Percentiles rank a stretch among this genome's conserved stretches.
Evolutionary conservation across 2,329 filamentous ascomycete species (phyloP).

Genomic region (Hymenoscyphus infarciens): DNA sequence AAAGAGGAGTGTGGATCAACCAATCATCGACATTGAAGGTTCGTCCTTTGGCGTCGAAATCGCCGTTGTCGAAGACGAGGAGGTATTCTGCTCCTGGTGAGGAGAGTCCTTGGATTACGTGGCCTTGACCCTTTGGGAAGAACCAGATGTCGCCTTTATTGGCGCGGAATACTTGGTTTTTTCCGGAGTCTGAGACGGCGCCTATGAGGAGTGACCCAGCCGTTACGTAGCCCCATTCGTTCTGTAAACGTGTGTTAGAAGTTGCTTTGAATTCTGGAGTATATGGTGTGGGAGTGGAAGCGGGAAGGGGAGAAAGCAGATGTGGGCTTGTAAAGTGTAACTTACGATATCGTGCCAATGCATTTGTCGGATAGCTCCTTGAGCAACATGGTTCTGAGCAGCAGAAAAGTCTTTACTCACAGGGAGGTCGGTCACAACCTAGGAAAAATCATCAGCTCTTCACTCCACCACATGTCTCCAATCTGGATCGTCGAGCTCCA

Average conservation of each 20-base stretch:
- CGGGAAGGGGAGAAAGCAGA: too few species aligned
- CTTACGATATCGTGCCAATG: slow-evolving; percentile 14
- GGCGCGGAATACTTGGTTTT: slow-evolving; percentile 14
- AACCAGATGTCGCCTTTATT: slow-evolving; percentile 49
- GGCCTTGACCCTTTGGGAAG: slow-evolving; percentile 48
- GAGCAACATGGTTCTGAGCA: slow-evolving; percentile 10
- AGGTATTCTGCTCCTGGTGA: slow-evolving; percentile 57
- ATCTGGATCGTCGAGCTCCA: too few species aligned
- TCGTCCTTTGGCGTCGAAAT: slow-evolving; percentile 57
- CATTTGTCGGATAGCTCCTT: slow-evolving; percentile 14
- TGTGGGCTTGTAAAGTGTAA: not conserved
- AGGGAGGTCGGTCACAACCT: slow-evolving; percentile 10
- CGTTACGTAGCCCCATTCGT: slow-evolving; percentile 12
- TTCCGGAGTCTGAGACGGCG: slow-evolving; percentile 3
- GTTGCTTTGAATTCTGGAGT: not conserved
- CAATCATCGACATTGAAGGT: slow-evolving; percentile 49
- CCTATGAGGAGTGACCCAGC: slow-evolving; percentile 6
- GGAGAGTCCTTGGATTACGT: slow-evolving; percentile 52
- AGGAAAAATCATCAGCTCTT: not conserved
- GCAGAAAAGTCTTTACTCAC: slow-evolving; percentile 11
- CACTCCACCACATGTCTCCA: too few species aligned
- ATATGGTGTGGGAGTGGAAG: not conserved
- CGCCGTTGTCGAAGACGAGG: slow-evolving; percentile 56
- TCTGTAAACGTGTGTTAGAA: not conserved
- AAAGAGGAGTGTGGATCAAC: slow-evolving; percentile 33